Conservation (phyloP, 164 flowering plant species). For the Liriodendron chinense region DNA sequence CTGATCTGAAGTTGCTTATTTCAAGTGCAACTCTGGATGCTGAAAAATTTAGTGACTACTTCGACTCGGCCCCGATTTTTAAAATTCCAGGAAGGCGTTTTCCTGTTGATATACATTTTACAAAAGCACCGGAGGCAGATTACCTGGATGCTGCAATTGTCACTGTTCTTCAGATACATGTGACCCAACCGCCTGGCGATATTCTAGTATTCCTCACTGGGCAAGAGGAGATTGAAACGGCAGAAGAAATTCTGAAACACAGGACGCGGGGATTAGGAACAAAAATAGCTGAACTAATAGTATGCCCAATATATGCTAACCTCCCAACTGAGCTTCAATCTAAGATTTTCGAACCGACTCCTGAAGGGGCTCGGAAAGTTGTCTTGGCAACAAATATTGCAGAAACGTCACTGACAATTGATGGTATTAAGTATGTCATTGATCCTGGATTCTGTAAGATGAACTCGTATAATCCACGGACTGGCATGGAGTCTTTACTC, state of each 20-base stretch:
- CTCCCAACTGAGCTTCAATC: conserved; percentile 95
- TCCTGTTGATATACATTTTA: conserved; percentile 88
- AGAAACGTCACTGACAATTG: conserved; percentile 90
- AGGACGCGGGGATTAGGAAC: conserved; percentile 87
- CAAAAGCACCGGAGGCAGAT: conserved; percentile 94
- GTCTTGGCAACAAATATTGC: conserved; percentile 93
- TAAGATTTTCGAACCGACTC: conserved; percentile 94
- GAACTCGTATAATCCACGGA: conserved; percentile 87
- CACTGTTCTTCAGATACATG: conserved; percentile 87
- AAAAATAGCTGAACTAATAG: conserved; percentile 87
- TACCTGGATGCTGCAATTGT: conserved; percentile 95
- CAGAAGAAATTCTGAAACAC: conserved; percentile 84
- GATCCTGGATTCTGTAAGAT: conserved; percentile 93
- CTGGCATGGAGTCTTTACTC: conserved; percentile 91
- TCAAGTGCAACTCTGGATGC: conserved; percentile 99
- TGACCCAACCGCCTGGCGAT: conserved; percentile 77
- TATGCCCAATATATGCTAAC: conserved; percentile 97
- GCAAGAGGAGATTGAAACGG: conserved; percentile 94
- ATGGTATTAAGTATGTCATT: conserved; percentile 89
- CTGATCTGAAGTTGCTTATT: conserved; percentile 87
- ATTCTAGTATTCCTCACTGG: conserved; percentile 86
- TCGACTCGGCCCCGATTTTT: conserved; percentile 91
- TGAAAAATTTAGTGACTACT: conserved; percentile 94
- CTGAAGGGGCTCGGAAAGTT: conserved; percentile 93
- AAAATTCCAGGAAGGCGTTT: conserved; percentile 90